These are phyloP conservation scores for Phylloporus sp. DNA, from an alignment of 768 basidiomycete genomes.

Conservation along the genomic window DNA sequence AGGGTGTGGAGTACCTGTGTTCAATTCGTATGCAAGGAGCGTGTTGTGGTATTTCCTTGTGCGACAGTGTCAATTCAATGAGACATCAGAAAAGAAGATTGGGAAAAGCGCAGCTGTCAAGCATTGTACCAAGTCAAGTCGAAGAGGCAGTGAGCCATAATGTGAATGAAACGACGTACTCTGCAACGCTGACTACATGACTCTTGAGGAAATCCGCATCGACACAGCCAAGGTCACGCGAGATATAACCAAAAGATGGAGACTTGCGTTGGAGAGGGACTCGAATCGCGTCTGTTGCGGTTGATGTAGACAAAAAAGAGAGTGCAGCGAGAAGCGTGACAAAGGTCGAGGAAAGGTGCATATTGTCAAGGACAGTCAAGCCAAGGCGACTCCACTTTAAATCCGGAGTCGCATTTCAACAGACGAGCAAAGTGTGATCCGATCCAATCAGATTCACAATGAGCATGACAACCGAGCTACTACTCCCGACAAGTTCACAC, in stretches of 20 bases:
- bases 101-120: too few species aligned
- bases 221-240: conserved; percentile 3
- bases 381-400: too few species aligned
- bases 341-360: conserved; percentile 16
- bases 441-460: too few species aligned
- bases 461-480: too few species aligned
- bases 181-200: conserved; percentile 13
- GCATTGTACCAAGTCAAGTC: neutral
- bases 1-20: conserved; percentile 41
- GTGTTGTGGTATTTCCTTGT: conserved; percentile 41
- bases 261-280: conserved; percentile 23
- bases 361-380: conserved; percentile 9
- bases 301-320: conserved; percentile 11
- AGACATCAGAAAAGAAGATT: neutral
- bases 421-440: too few species aligned
- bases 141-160: neutral
- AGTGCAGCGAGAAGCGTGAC: conserved; percentile 12
- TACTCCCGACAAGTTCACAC: neutral
- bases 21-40: conserved; percentile 40
- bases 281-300: conserved; percentile 10
- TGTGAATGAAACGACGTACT: conserved; percentile 12
- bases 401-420: too few species aligned
- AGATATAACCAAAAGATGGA: neutral
- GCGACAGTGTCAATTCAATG: neutral
- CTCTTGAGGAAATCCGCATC: conserved; percentile 9